Evolutionary conservation across 1,284 basidiomycete species (phyloP), one percentile per base, ranked within the genome.

Genomic region (Cerioporus squamosus): DNA sequence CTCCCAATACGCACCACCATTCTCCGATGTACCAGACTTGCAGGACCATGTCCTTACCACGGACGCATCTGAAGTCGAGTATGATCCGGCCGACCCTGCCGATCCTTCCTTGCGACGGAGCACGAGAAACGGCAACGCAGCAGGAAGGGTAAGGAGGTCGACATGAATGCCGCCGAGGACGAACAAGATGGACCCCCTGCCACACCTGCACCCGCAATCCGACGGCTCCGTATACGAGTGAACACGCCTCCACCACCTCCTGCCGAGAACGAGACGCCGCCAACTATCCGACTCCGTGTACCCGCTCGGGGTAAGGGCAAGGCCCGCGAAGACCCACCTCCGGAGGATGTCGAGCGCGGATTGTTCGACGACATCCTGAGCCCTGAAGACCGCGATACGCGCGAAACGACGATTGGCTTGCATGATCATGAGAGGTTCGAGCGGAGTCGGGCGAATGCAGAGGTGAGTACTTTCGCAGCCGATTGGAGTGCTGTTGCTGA

Each of bases 341-440:
- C 66, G n/a, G 76, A 77, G 2, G 75, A 74, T 18, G 45, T 54
- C 18, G 60, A 68, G 42, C 79, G 77, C 42, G 85, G 86, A n/a
- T 79, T 95, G 57, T 94, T 97, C 74, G 91, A 96, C 56, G 91
- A 95, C 40, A 78, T 96, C 54, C 79, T 98, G 51, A 75, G 74
- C 17, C 78, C 81, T 0, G 78, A 81, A 15, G 91, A 98, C 53
- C 86, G 94, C 26, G 92, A 95, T 71, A 91, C 83, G 26, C 76
- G 80, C 18, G 87, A 85, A 63, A 95, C 95, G n/a, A 72, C 75
- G 5, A 86, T 95, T 39, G 72, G 74, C 1, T 74, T 75, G n/a
- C 69, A 72, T 9, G 97, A 99, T 72, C 90, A 91, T 68, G 74
- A 82, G 51, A 80, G 84, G 43, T 98, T 94, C 70, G 91, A 96